Percentiles rank a stretch among this genome's conserved stretches.
phyloP scores from a whole-genome alignment of 148 eudicot species.

The Vaccinium darrowii region DNA sequence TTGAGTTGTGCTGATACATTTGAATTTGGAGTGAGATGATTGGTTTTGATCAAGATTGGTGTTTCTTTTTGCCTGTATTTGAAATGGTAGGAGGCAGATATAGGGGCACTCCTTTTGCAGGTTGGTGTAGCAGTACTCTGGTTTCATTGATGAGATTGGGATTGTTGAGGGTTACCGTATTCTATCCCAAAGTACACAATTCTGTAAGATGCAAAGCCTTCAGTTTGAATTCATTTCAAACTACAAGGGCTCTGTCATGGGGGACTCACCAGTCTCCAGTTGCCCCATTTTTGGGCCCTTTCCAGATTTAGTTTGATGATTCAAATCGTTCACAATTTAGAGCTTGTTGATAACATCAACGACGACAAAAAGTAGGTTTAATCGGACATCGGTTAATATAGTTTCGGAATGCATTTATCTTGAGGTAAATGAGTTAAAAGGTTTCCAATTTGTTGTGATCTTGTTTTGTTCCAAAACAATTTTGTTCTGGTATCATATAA shows the following conservation, averaged over 20 bases:
- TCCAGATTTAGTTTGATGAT: too few relatives aligned
- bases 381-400: too few relatives aligned
- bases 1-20: background rate
- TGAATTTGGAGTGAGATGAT: background rate
- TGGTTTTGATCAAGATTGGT: background rate
- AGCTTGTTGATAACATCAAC: too few relatives aligned
- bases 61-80: background rate
- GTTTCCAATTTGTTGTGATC: too few relatives aligned
- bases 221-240: background rate
- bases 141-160: background rate
- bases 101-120: background rate
- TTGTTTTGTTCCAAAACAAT: too few relatives aligned
- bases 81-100: slow-evolving; percentile 4
- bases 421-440: too few relatives aligned
- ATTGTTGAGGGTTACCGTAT: background rate
- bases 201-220: background rate
- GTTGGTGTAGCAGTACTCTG: background rate
- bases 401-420: too few relatives aligned
- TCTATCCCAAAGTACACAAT: background rate
- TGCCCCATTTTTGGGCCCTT: too few relatives aligned
- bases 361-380: too few relatives aligned
- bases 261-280: too few relatives aligned
- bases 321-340: too few relatives aligned
- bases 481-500: too few relatives aligned
- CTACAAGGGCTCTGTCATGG: background rate